Conservation (phyloP, 108 stramenopile species). For the Pseudonitzschia pungens region DNA sequence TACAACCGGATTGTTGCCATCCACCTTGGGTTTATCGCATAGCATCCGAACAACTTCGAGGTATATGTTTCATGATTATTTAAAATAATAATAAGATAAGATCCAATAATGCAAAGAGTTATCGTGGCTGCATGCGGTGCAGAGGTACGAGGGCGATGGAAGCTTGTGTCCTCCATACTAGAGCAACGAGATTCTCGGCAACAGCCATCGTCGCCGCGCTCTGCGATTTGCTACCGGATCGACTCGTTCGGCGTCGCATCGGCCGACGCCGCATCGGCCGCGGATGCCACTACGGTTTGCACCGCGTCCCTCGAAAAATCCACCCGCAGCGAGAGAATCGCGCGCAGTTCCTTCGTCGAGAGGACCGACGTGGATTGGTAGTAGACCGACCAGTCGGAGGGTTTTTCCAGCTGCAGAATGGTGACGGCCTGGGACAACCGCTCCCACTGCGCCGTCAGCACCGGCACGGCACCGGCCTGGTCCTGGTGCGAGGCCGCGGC, state of each 20-base stretch:
- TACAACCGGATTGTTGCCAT: too few relatives aligned
- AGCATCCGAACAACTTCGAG: too few relatives aligned
- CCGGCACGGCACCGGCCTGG: slow-evolving; percentile 17
- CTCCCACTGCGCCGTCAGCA: slow-evolving; percentile 61
- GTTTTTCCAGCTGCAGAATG: slow-evolving; percentile 75
- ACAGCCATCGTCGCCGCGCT: neutral
- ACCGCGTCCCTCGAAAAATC: slow-evolving; percentile 65
- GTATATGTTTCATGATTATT: too few relatives aligned
- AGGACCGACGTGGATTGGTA: slow-evolving; percentile 41
- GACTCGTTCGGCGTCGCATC: neutral
- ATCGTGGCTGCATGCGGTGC: too few relatives aligned
- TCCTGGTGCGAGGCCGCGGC: slow-evolving; percentile 25
- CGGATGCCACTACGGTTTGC: slow-evolving; percentile 11
- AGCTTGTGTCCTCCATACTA: too few relatives aligned
- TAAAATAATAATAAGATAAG: too few relatives aligned
- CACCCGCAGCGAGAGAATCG: slow-evolving; percentile 56
- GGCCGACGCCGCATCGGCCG: neutral
- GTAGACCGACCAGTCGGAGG: slow-evolving; percentile 71
- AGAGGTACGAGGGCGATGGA: too few relatives aligned
- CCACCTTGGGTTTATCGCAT: too few relatives aligned
- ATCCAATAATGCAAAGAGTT: too few relatives aligned
- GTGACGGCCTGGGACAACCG: slow-evolving; percentile 68
- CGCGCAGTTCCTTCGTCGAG: slow-evolving; percentile 55
- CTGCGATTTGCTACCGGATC: neutral
- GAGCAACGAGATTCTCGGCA: too few relatives aligned